Conservation (phyloP, 768 basidiomycete genomes). For the Suillus variegatus region DNA sequence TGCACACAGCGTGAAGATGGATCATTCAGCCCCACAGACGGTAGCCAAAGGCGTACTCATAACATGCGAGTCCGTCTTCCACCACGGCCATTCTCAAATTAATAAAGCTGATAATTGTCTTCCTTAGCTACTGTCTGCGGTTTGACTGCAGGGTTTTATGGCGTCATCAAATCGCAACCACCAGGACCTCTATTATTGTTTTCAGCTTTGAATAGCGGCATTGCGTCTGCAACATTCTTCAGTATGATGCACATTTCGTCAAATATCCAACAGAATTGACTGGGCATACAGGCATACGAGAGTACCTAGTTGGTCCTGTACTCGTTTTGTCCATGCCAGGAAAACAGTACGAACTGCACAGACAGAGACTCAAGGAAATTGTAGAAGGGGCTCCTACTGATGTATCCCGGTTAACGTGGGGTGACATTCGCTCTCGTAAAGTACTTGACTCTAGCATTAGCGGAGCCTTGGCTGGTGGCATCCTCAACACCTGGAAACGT, state of each 20-base stretch:
- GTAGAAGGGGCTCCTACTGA: slow-evolving; percentile 18
- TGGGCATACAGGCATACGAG: slow-evolving; percentile 59
- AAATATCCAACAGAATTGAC: not conserved
- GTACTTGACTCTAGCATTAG: slow-evolving; percentile 74
- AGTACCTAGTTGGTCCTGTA: slow-evolving; percentile 71
- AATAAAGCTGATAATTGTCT: slow-evolving; percentile 29
- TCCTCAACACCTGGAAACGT: slow-evolving; percentile 63
- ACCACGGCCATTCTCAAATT: slow-evolving; percentile 13
- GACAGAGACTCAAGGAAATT: slow-evolving; percentile 32
- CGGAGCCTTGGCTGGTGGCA: slow-evolving; percentile 66
- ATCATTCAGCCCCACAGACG: slow-evolving; percentile 37
- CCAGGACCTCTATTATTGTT: slow-evolving; percentile 52
- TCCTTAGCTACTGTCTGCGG: slow-evolving; percentile 59
- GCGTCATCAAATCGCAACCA: slow-evolving; percentile 48
- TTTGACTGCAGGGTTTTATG: slow-evolving; percentile 42
- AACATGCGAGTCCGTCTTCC: slow-evolving; percentile 81
- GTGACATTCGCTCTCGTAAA: slow-evolving; percentile 57
- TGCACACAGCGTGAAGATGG: slow-evolving; percentile 19
- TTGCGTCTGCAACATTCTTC: slow-evolving; percentile 78
- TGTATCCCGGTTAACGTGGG: slow-evolving; percentile 38
- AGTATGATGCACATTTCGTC: slow-evolving; percentile 44
- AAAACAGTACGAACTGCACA: slow-evolving; percentile 47
- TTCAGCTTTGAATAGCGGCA: slow-evolving; percentile 70
- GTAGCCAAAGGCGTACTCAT: slow-evolving; percentile 59
- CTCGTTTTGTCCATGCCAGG: slow-evolving; percentile 48